phyloP scores from a whole-genome alignment of 129 eudicot genomes.

The carrot (Daucus carota) region DNA sequence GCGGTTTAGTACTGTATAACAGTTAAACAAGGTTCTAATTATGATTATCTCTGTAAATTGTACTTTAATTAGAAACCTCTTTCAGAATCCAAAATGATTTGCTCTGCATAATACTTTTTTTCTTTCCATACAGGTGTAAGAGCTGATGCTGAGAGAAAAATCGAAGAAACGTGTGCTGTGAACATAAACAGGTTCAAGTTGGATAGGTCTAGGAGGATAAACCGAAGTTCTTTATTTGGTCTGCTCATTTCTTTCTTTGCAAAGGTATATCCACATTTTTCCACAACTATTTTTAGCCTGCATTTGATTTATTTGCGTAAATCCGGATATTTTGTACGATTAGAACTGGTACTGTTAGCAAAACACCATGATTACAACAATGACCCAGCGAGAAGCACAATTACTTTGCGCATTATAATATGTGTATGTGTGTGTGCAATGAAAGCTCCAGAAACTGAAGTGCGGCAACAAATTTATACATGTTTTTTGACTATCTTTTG shows the following conservation, averaged over 20 bases:
- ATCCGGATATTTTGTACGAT: neutral
- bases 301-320: too few relatives aligned
- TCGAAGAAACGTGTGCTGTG: conserved; percentile 43
- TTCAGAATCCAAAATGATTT: neutral
- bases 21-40: neutral
- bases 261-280: conserved; percentile 31
- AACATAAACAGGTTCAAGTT: conserved; percentile 47
- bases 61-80: neutral
- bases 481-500: neutral
- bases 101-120: neutral
- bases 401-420: neutral
- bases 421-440: neutral
- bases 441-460: neutral
- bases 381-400: too few relatives aligned
- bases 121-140: conserved; percentile 58
- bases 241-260: conserved; percentile 71
- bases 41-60: neutral
- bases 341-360: neutral
- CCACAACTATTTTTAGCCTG: neutral
- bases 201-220: conserved; percentile 43
- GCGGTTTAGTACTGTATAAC: neutral
- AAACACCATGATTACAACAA: too few relatives aligned
- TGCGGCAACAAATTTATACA: neutral
- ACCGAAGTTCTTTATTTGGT: conserved; percentile 58
- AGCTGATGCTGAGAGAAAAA: conserved; percentile 60